Conservation (phyloP, 2,329 filamentous ascomycete species). For the Cladophialophora psammophila region DNA sequence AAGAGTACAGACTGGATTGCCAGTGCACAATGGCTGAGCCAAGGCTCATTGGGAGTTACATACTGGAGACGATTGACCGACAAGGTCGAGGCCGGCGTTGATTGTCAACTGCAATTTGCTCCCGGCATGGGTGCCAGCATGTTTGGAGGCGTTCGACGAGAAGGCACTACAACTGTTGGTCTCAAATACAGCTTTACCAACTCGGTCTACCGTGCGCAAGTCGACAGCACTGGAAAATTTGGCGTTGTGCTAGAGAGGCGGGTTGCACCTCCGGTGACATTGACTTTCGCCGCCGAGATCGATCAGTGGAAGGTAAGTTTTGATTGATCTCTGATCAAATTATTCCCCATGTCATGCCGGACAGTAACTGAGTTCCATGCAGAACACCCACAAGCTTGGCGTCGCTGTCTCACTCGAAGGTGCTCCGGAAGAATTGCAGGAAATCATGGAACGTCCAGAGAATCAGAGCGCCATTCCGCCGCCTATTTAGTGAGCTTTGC, state of each 20-base stretch:
- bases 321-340: slow-evolving; percentile 8
- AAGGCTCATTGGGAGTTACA: slow-evolving; percentile 85
- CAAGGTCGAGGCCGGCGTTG: slow-evolving; percentile 94
- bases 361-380: slow-evolving; percentile 18
- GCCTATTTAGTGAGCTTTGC: slow-evolving; percentile 53
- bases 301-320: slow-evolving; percentile 88
- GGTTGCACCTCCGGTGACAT: slow-evolving; percentile 86
- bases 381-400: slow-evolving; percentile 96
- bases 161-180: slow-evolving; percentile 88
- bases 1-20: slow-evolving; percentile 92
- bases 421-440: slow-evolving; percentile 82
- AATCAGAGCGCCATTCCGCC: slow-evolving; percentile 46
- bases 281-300: slow-evolving; percentile 96
- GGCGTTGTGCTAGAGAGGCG: slow-evolving; percentile 94
- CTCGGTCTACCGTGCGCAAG: slow-evolving; percentile 92
- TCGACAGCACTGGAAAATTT: slow-evolving; percentile 94
- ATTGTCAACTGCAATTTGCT: slow-evolving; percentile 86
- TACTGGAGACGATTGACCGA: slow-evolving; percentile 95
- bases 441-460: slow-evolving; percentile 57
- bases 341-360: slow-evolving; percentile 42
- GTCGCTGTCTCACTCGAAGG: slow-evolving; percentile 92
- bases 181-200: slow-evolving; percentile 98
- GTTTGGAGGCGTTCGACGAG: slow-evolving; percentile 81
- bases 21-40: slow-evolving; percentile 85
- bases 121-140: slow-evolving; percentile 67